phyloP scores from a whole-genome alignment of 192 early-diverging fungal genomes.

The Backusella circina region DNA sequence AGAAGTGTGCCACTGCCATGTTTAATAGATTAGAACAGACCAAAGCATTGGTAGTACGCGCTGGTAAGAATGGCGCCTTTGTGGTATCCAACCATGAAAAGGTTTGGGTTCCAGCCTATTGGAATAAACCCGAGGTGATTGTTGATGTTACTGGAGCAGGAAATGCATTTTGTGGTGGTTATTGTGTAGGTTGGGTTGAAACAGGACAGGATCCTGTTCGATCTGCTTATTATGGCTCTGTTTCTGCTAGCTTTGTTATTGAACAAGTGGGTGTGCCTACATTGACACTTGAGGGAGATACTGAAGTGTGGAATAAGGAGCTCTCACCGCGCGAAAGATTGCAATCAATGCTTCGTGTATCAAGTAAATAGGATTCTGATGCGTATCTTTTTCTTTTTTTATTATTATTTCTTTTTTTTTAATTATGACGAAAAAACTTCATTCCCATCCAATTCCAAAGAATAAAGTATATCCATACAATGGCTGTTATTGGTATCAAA shows the following conservation, averaged over 20 bases:
- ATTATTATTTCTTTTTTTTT: background rate
- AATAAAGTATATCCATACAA: conserved; percentile 71
- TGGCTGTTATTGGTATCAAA: conserved; percentile 75
- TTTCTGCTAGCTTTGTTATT: conserved; percentile 36
- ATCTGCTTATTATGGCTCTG: conserved; percentile 35
- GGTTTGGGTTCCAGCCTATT: conserved; percentile 36
- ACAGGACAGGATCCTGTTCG: conserved; percentile 28
- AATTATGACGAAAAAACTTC: conserved; percentile 91
- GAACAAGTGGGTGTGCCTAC: conserved; percentile 41
- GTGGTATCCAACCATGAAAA: conserved; percentile 10
- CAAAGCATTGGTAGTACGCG: conserved; percentile 26
- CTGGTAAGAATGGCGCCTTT: conserved; percentile 27
- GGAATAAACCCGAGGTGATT: conserved; percentile 12
- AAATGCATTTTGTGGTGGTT: conserved; percentile 47
- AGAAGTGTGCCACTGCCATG: conserved; percentile 11
- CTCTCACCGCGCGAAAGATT: conserved; percentile 11
- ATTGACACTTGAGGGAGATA: background rate
- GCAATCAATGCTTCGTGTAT: background rate
- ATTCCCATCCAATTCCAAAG: conserved; percentile 95
- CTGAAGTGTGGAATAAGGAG: conserved; percentile 26
- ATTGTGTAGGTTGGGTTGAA: conserved; percentile 29
- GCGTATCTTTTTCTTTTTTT: background rate
- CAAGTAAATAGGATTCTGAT: background rate
- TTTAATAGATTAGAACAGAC: background rate
- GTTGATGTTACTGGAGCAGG: conserved; percentile 44